Evolutionary conservation across 768 basidiomycete species (phyloP), one percentile per base, ranked within the genome.

Genomic region (Hericium rajendrae): DNA sequence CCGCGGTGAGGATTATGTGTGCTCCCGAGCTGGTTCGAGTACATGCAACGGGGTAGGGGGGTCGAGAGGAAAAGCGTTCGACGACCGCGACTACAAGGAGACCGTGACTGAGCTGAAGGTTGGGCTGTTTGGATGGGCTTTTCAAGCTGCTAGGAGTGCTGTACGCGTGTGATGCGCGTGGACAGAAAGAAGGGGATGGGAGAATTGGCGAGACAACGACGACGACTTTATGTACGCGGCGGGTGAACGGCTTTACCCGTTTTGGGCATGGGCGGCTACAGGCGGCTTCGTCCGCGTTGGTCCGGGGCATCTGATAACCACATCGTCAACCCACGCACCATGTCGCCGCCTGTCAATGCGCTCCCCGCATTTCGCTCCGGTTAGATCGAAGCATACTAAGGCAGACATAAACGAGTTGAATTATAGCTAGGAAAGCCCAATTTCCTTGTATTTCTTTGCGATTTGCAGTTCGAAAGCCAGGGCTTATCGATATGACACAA

Each of bases 1-100:
- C 93, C 93, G 84, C 91, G 80, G 77, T 88, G 81, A 66, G 81
- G 79, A 76, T 94, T 94, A 77, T 94, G 92, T 64, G 83, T 76
- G 73, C 86, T 88, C 73, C 86, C 85, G 65, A 94, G 87, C 72
- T 86, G 85, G 88, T 94, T 94, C 63, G 88, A 91, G 89, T 86
- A 95, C 92, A 94, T 94, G 82, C 87, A 91, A 66, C 55, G 50
- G 66, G 56, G 57, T n/a, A 41, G 26, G 49, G 49, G 18, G 24
- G 26, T 37, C 28, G 49, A 24, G 49, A 26, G 49, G 24, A 26
- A 20, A n/a, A 11, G 43, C 12, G 43, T 46, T 15, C 43, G 43
- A 46, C 43, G 43, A 46, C 43, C 43, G 43, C 43, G 43, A 46
- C 20, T 18, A 46, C 43, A 20, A 46, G 16, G 16, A 20, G 43